phyloP scores from a whole-genome alignment of 345 rosid genomes.

The Abelmoschus esculentus region DNA sequence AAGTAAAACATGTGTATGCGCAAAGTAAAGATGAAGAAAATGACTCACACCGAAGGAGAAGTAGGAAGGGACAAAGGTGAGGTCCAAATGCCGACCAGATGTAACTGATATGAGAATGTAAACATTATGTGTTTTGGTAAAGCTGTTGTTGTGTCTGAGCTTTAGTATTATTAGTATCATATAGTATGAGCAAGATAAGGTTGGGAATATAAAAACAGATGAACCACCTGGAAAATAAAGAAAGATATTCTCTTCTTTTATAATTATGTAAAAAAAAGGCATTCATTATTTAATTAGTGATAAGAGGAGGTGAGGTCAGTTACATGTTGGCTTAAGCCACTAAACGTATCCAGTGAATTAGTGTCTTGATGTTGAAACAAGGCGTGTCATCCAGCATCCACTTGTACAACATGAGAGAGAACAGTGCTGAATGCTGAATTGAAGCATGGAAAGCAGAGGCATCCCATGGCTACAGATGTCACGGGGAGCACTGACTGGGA shows the following conservation, averaged over 20 bases:
- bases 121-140: neutral
- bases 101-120: too few species aligned
- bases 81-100: neutral
- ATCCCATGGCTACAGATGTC: too few species aligned
- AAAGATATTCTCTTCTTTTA: neutral
- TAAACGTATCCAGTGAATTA: neutral
- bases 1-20: too few species aligned
- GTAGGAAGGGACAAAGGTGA: neutral
- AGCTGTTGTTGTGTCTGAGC: constrained; percentile 1
- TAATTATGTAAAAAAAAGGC: neutral
- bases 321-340: constrained; percentile 28
- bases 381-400: too few species aligned
- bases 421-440: too few species aligned
- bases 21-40: too few species aligned
- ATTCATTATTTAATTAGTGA: neutral
- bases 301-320: neutral
- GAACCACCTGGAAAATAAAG: neutral
- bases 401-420: too few species aligned
- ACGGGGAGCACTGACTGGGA: too few species aligned
- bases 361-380: neutral
- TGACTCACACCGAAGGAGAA: too few species aligned
- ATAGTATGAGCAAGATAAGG: constrained; percentile 20
- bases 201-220: constrained; percentile 9
- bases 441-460: too few species aligned
- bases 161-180: too few species aligned